Conservation (phyloP, 192 early-diverging fungal genomes). For the Anaeromyces robustus region DNA sequence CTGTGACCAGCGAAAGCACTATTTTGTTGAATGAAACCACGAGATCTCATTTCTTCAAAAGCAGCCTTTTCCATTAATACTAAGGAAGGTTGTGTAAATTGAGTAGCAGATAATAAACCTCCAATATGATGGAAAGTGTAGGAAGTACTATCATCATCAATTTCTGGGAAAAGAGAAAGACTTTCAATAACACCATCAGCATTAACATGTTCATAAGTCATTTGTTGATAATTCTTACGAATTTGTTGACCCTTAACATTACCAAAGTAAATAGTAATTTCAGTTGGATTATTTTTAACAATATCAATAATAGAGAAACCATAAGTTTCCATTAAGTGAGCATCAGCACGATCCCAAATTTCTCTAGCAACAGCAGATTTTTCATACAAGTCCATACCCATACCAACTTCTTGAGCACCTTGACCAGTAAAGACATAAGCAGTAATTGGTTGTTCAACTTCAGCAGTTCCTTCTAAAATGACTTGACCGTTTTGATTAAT, state of each 20-base stretch:
- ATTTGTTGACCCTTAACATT: conserved; percentile 66
- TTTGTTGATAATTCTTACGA: conserved; percentile 64
- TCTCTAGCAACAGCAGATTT: conserved; percentile 64
- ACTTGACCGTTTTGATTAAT: conserved; percentile 68
- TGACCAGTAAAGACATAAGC: conserved; percentile 92
- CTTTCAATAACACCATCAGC: conserved; percentile 52
- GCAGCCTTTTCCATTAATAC: conserved; percentile 80
- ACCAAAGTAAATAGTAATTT: conserved; percentile 77
- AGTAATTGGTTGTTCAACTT: conserved; percentile 83
- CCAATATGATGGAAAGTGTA: conserved; percentile 73
- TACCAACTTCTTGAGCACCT: conserved; percentile 87
- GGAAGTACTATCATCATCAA: conserved; percentile 46
- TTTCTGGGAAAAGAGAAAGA: conserved; percentile 74
- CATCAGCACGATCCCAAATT: conserved; percentile 84
- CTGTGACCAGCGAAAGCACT: conserved; percentile 84
- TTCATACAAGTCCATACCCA: conserved; percentile 88
- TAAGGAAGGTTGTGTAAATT: conserved; percentile 88
- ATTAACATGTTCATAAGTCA: conserved; percentile 82
- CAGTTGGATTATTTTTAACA: conserved; percentile 69
- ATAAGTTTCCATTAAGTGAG: conserved; percentile 69
- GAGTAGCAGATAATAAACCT: conserved; percentile 81
- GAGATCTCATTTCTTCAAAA: conserved; percentile 76
- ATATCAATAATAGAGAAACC: conserved; percentile 82
- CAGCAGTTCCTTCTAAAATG: conserved; percentile 75
- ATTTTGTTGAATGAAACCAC: conserved; percentile 70